These are phyloP conservation scores for Lactifluus subvellereus DNA, from an alignment of 768 basidiomycete species.

Conservation along the genomic window DNA sequence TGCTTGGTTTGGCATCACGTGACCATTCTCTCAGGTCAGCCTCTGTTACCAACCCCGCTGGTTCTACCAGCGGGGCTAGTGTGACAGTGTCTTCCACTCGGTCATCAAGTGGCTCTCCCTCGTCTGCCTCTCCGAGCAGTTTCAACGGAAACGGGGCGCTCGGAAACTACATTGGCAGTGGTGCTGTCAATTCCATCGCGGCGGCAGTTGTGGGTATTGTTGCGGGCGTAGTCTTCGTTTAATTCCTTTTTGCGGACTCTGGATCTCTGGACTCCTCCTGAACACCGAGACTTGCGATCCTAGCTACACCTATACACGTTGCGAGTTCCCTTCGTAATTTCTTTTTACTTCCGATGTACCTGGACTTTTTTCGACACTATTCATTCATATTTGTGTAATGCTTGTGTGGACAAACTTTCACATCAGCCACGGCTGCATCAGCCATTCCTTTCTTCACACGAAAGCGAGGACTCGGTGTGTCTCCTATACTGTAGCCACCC, in stretches of 20 bases:
- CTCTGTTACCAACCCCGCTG: constrained; percentile 3
- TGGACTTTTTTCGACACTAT: constrained; percentile 6
- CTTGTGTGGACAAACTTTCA: background rate
- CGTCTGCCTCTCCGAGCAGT: background rate
- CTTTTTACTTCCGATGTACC: background rate
- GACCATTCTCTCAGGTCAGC: constrained; percentile 5
- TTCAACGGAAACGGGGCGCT: constrained; percentile 16
- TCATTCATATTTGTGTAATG: background rate
- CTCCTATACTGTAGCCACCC: no score
- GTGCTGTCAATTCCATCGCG: background rate
- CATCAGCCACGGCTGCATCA: background rate
- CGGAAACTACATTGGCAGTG: background rate
- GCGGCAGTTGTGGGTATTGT: constrained; percentile 12
- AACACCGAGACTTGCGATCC: background rate
- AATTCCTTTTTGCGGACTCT: background rate
- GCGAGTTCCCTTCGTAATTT: background rate
- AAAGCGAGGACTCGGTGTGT: no score
- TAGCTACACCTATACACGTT: background rate
- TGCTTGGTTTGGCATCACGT: background rate
- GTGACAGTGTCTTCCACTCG: background rate
- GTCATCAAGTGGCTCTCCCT: background rate
- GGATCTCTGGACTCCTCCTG: constrained; percentile 3
- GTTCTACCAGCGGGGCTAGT: background rate
- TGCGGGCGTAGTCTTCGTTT: constrained; percentile 14
- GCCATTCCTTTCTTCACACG: background rate